Evolutionary conservation across 371 early-diverging fungal species (phyloP).

Genomic region (Parasitella parasitica): DNA sequence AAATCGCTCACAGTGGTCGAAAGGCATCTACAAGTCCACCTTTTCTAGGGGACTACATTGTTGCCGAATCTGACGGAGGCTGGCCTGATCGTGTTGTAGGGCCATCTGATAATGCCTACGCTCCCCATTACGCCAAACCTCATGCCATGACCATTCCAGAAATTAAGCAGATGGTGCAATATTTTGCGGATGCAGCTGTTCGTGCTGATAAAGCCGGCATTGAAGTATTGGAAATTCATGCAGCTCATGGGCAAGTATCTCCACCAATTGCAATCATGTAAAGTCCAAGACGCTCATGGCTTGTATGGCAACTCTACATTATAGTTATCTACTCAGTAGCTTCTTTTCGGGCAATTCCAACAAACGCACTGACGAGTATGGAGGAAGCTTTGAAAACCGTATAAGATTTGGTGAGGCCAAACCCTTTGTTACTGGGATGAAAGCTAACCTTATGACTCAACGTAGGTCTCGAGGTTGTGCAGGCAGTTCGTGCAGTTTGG

Average conservation of each 20-base stretch:
- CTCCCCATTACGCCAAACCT: conserved; percentile 51
- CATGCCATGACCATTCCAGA: conserved; percentile 62
- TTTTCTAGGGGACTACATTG: conserved; percentile 50
- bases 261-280: too few species aligned
- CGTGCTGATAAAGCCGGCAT: conserved; percentile 80
- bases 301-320: too few species aligned
- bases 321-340: conserved; percentile 74
- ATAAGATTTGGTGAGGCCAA: conserved; percentile 23
- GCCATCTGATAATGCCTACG: conserved; percentile 61
- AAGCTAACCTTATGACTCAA: background rate
- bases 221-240: conserved; percentile 87
- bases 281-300: too few species aligned
- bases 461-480: conserved; percentile 55
- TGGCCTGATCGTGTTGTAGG: conserved; percentile 79
- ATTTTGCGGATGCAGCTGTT: conserved; percentile 72
- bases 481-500: conserved; percentile 68
- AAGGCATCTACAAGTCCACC: conserved; percentile 70
- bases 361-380: conserved; percentile 82
- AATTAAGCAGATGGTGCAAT: conserved; percentile 57
- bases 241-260: conserved; percentile 60
- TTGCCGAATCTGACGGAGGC: conserved; percentile 73
- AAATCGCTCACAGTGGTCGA: conserved; percentile 84
- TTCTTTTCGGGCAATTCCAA: conserved; percentile 85
- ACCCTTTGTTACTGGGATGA: background rate
- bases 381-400: conserved; percentile 72